Base-by-base conservation (phyloP, 495 filamentous ascomycete species). In the Penicillium bovifimosum region DNA sequence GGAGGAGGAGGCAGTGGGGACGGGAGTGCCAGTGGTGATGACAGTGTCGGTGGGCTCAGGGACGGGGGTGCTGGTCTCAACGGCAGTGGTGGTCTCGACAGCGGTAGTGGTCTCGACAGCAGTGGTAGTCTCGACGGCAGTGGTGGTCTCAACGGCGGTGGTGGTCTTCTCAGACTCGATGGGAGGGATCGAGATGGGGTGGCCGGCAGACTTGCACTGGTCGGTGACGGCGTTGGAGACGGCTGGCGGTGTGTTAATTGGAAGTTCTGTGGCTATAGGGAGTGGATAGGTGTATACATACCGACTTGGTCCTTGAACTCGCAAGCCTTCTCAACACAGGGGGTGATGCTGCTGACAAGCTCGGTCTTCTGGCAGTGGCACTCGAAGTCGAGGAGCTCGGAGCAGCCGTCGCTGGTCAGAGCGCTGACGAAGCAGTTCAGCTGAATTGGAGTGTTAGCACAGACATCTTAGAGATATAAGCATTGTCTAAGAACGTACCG, bases 301-400 rank as follows among this genome's bases (percentile, higher is more conserved):
- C 70, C 52, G 39, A 66, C 60, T 48, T 75, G 74, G 51, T 76
- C 75, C 0, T 56, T 24, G 9, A 56, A 26, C 13, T 50, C 49
- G 61, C 75, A 79, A 11, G 61, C 63, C 52, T 67, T 64, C 59
- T 76, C 41, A 9, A 78, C 71, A 42, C 76, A 79, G 17, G 76
- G 74, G 29, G 67, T 70, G 43, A 77, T 66, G 20, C 42, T 44
- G 49, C 49, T 44, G 40, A 76, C 63, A 24, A 79, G 66, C 8
- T 58, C 43, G 39, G 70, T 56, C 59, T 76, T 76, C 58, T 71
- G 62, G 62, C 76, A 79, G 62, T 79, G 76, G 61, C 76, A 79
- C 47, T 67, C 67, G 53, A 79, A 79, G 62, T 79, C 75, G 38
- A 63, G 69, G 36, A 78, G 52, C 18, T 31, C 14, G 13, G 63